Conservation (phyloP, 345 rosid species). For the Eucalyptus lansdowneana region DNA sequence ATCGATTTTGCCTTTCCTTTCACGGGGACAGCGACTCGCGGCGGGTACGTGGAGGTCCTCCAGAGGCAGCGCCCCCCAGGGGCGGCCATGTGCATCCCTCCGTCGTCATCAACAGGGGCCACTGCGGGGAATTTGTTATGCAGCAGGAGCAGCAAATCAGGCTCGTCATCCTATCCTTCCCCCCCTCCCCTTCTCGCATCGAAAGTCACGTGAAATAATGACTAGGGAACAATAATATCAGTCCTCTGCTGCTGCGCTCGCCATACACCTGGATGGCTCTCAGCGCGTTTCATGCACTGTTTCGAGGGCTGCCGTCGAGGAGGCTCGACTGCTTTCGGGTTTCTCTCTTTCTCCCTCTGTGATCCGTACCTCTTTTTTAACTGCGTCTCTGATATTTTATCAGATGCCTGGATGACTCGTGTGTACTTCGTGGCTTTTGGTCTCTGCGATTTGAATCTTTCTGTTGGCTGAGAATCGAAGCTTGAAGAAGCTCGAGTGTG, state of each 20-base stretch:
- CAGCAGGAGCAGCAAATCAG: not conserved
- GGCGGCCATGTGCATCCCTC: not conserved
- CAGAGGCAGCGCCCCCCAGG: not conserved
- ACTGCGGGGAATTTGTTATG: not conserved
- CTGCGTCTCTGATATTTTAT: not conserved
- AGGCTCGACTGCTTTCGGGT: not conserved
- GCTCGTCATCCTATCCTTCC: not conserved
- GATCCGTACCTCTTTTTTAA: not conserved
- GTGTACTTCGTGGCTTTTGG: not conserved
- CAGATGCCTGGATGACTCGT: not conserved
- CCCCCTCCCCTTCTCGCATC: not conserved
- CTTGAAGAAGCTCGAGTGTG: not conserved
- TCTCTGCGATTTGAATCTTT: not conserved
- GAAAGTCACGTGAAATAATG: not conserved
- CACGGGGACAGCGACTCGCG: not conserved
- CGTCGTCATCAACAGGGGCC: not conserved
- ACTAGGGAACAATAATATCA: not conserved
- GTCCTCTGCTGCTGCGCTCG: not conserved
- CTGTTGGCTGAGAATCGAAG: not conserved
- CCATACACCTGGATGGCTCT: not conserved
- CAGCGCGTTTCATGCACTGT: not conserved
- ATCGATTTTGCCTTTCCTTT: not conserved
- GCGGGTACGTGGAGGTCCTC: not conserved
- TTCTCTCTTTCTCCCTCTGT: not conserved
- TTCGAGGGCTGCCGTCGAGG: not conserved